Conservation (phyloP, 495 filamentous ascomycete genomes). For the Pyrenula massariospora region DNA sequence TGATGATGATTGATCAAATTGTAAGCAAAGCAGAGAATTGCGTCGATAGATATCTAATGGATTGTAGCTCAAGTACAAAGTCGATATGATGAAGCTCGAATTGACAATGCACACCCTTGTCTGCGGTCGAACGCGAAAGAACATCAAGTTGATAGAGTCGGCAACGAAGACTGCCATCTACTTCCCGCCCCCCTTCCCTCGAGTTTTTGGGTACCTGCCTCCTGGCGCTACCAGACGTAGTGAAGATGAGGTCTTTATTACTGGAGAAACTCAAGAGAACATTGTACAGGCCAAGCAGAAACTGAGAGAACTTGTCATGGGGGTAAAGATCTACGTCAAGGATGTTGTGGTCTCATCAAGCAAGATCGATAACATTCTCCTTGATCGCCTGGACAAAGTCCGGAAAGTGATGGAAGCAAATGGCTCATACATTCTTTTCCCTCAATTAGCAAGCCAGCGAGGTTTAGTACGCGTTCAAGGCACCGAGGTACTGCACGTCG, state of each 20-base stretch:
- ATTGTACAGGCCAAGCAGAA: slow-evolving; percentile 81
- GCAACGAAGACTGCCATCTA: slow-evolving; percentile 92
- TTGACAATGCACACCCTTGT: slow-evolving; percentile 78
- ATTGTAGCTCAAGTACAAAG: slow-evolving; percentile 67
- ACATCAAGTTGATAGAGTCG: slow-evolving; percentile 94
- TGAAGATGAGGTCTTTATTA: slow-evolving; percentile 86
- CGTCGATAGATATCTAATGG: slow-evolving; percentile 17
- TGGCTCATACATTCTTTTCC: slow-evolving; percentile 85
- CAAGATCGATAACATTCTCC: slow-evolving; percentile 88
- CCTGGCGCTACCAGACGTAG: slow-evolving; percentile 65
- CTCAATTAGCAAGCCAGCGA: slow-evolving; percentile 68
- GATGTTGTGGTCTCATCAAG: slow-evolving; percentile 72
- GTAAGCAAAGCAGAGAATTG: slow-evolving; percentile 38
- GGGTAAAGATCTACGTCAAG: slow-evolving; percentile 79
- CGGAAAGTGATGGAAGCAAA: slow-evolving; percentile 96
- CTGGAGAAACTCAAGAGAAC: slow-evolving; percentile 66
- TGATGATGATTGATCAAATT: slow-evolving; percentile 96
- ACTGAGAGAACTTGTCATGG: slow-evolving; percentile 68
- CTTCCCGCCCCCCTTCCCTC: slow-evolving; percentile 87
- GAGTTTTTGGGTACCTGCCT: slow-evolving; percentile 78
- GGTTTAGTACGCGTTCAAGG: slow-evolving; percentile 80
- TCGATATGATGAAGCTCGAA: slow-evolving; percentile 74
- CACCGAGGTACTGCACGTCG: slow-evolving; percentile 80
- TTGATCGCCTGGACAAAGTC: slow-evolving; percentile 87
- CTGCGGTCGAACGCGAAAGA: slow-evolving; percentile 84